phyloP scores from a whole-genome alignment of 306 rosid genomes.

The Cucurbita argyrosperma region DNA sequence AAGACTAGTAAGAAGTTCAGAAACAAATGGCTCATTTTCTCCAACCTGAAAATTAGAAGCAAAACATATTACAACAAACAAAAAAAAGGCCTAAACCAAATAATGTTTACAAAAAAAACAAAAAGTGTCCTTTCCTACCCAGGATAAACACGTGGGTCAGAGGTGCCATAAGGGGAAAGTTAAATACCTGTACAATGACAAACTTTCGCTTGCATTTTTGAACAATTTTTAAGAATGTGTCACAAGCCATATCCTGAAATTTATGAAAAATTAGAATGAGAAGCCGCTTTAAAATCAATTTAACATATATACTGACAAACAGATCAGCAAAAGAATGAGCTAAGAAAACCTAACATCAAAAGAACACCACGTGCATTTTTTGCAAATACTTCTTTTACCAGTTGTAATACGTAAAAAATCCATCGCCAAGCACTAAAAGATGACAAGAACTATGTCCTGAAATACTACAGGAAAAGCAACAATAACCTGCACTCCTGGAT shows the following conservation, averaged over 20 bases:
- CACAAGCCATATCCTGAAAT: constrained; percentile 97
- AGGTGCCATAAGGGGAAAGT: not conserved
- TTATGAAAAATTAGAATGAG: not conserved
- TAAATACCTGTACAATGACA: constrained; percentile 68
- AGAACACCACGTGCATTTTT: not conserved
- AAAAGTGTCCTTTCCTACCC: not conserved
- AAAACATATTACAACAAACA: not conserved
- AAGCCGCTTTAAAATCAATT: not conserved
- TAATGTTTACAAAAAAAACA: not conserved
- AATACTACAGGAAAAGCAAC: not conserved
- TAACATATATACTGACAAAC: not conserved
- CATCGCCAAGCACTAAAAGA: not conserved
- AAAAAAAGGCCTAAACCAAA: not conserved
- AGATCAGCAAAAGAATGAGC: not conserved
- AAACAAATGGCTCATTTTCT: constrained; percentile 89
- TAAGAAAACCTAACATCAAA: not conserved
- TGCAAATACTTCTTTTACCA: not conserved
- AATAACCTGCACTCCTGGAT: constrained; percentile 97
- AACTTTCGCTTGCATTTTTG: constrained; percentile 96
- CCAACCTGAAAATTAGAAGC: constrained; percentile 51
- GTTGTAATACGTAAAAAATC: not conserved
- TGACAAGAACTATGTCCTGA: not conserved
- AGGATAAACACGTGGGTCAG: not conserved
- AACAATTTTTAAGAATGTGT: constrained; percentile 87
- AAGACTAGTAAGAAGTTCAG: constrained; percentile 84